Percentiles rank a stretch among this genome's conserved stretches.
phyloP scores from a whole-genome alignment of 257 asterid species.

The Craterostigma plantagineum region DNA sequence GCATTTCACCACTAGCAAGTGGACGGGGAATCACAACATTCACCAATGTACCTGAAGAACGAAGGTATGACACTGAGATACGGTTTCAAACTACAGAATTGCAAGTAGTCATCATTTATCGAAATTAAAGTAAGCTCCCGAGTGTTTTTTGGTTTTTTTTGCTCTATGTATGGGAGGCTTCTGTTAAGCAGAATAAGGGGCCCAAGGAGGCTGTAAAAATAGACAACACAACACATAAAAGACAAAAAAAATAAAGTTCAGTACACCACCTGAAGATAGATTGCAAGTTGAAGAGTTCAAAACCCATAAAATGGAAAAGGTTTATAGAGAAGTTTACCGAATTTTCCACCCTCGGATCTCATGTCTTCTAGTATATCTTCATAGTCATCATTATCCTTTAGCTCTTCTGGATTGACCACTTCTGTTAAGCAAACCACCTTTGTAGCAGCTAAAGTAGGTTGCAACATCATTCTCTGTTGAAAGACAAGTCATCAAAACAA shows the following conservation, averaged over 20 bases:
- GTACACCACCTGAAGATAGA: background rate
- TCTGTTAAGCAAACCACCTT: slow-evolving; percentile 51
- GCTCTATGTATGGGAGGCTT: slow-evolving; percentile 11
- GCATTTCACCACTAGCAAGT: slow-evolving; percentile 28
- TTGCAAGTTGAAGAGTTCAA: background rate
- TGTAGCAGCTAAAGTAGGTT: slow-evolving; percentile 25
- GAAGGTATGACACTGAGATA: slow-evolving; percentile 1
- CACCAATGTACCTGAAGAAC: slow-evolving; percentile 43
- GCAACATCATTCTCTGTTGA: slow-evolving; percentile 37
- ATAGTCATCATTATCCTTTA: slow-evolving; percentile 37
- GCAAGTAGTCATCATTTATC: background rate
- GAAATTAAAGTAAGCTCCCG: slow-evolving; percentile 8
- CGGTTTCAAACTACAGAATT: background rate
- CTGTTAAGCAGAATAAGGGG: slow-evolving; percentile 11
- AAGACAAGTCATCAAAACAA: background rate
- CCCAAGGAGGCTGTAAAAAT: slow-evolving; percentile 16
- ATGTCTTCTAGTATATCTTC: slow-evolving; percentile 61
- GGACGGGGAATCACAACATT: slow-evolving; percentile 63
- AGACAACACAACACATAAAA: slow-evolving; percentile 14
- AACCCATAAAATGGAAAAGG: background rate
- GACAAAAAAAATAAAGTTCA: slow-evolving; percentile 5
- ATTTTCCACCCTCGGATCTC: slow-evolving; percentile 55
- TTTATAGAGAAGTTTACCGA: slow-evolving; percentile 9
- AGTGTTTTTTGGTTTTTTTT: slow-evolving; percentile 1
- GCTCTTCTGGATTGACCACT: slow-evolving; percentile 39